Evolutionary conservation across 2,329 filamentous ascomycete species (phyloP), one percentile per base, ranked within the genome.

Genomic region (Samsoniella hepiali): DNA sequence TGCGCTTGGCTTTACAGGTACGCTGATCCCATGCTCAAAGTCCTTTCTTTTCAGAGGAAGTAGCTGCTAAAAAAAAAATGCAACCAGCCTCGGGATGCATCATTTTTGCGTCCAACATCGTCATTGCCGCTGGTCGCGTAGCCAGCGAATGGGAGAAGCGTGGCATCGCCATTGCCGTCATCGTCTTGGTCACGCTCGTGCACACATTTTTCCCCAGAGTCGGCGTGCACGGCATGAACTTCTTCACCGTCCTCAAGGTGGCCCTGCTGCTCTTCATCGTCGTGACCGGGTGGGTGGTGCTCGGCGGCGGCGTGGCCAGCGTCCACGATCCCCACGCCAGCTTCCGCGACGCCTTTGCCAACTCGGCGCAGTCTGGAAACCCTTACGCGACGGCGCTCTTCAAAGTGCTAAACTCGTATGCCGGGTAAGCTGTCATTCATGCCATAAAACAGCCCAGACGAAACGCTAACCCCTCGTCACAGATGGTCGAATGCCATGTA

Each of bases 401-500:
- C 51, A 67, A 67, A 44, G 65, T 67, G 5, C 27, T 67, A 15
- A 67, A 67, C 15, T 67, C 65, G 3, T 67, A 66, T 31, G 53
- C 65, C 8, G 65, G 65, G 65, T 65, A 55, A 55, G 32, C 5
- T 11, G 2, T 27, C 2, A 31, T 9, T 32, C 3, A 4, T 11
- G 22, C n/a, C 7, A 9, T 27, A 1, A 8, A 6, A 84, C 15
- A 36, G 31, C 11, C 10, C 8, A 32, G 5, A 40, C 34, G 22
- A 22, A 49, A 31, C 22, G 11, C 60, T 47, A 36, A 62, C n/a
- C 29, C 22, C 29, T 17, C n/a, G 8, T 22, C 32, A 17, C 44
- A 66, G 65, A 1, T 67, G 65, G 65, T 59, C 53, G 0, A 67
- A 67, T 31, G 65, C 65, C 22, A 67, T 67, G 65, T 67, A 67